Base-by-base conservation (phyloP, 148 eudicot species). In the Vaccinium macrocarpon region DNA sequence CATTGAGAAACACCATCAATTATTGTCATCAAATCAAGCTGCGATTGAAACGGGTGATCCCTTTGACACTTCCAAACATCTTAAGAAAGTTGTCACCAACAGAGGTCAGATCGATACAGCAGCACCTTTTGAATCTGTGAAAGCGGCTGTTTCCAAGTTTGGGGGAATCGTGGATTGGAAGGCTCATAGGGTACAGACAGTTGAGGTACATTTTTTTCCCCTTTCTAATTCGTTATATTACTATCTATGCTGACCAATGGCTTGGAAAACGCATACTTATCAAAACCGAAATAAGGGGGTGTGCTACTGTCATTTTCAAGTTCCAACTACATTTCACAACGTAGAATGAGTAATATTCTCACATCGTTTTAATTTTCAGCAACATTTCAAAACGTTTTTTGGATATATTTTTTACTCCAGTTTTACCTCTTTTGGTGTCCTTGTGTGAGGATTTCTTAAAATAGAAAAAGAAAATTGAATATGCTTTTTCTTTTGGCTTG, bases 141-240 rank as follows among this genome's bases (percentile, higher is more conserved):
- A 96, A 90, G 94, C 93, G 49, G 99, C 99, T 56, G 99, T 96
- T 56, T 95, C 99, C 38, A 97, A 90, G 88, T 97, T 97, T 75
- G 99, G 99, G 68, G 98, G 99, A 70, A 97, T 97, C 82, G 95
- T 92, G 84, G 99, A 97, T 87, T 97, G 99, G 99, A 97, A 97
- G 86, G 98, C 99, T 86, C 99, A 95, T 80, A 92, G 90, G 86
- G 90, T 90, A 70, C 96, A 92, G 80, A 95, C 97, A 35, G 98
- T 93, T 53, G 99, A 97, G 99, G 99, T 97, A 82, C 71, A 35
- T 73, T 57, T n/a, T 80, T 25, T 76, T n/a, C 78, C n/a, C 76
- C 83, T 80, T 49, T 52, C 38, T 62, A 72, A 35, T 35, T 35
- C 38, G 38, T 35, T 35, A 35, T 35, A 35, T 35, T 35, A 35